Conservation (phyloP, 2,329 filamentous ascomycete species). For the Neoascochyta sp. region DNA sequence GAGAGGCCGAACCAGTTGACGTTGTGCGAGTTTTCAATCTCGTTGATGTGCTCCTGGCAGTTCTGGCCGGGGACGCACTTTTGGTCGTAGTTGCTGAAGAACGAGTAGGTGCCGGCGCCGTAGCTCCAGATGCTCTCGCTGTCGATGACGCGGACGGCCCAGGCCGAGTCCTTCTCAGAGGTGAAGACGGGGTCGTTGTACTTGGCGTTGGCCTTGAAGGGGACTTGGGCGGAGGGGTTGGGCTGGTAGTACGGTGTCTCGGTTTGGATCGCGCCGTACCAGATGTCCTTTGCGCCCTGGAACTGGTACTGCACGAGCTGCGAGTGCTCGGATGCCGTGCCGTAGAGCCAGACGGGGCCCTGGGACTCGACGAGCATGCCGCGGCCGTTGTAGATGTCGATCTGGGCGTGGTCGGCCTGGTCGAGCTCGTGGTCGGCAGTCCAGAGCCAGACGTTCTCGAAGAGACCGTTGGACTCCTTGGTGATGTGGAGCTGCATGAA, state of each 20-base stretch:
- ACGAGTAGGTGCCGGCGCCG: constrained; percentile 53
- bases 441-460: constrained; percentile 92
- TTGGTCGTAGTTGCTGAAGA: constrained; percentile 58
- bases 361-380: constrained; percentile 76
- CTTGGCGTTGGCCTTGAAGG: constrained; percentile 50
- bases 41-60: constrained; percentile 52
- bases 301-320: constrained; percentile 70
- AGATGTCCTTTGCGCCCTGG: constrained; percentile 57
- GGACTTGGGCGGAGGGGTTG: constrained; percentile 56
- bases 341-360: constrained; percentile 72
- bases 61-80: constrained; percentile 45
- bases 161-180: constrained; percentile 39
- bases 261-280: constrained; percentile 63
- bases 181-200: constrained; percentile 46
- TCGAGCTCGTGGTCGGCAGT: constrained; percentile 88
- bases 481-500: constrained; percentile 62
- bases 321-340: constrained; percentile 63
- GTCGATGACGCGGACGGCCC: constrained; percentile 45
- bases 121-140: constrained; percentile 44
- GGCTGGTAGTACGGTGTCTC: constrained; percentile 71
- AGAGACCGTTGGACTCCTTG: constrained; percentile 61
- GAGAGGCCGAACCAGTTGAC: constrained; percentile 48
- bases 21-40: constrained; percentile 42
- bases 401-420: constrained; percentile 65
- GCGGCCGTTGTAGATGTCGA: constrained; percentile 83